These are phyloP conservation scores for Acer saccharum DNA, from an alignment of 345 rosid species.

Conservation along the genomic window DNA sequence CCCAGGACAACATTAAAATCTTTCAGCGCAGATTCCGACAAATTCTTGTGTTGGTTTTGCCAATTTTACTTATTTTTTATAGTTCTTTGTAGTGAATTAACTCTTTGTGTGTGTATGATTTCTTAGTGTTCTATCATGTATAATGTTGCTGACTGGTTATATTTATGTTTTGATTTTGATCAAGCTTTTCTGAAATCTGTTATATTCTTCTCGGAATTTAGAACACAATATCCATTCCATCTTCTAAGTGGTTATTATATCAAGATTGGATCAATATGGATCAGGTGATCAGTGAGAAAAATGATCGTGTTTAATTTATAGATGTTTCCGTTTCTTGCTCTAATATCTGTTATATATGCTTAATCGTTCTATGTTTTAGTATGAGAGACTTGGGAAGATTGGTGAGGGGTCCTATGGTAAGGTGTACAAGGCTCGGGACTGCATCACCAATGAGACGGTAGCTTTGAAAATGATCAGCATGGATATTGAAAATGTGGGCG, in stretches of 20 bases:
- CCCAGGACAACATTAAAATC: too few species aligned
- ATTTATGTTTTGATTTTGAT: too few species aligned
- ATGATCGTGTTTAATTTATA: not conserved
- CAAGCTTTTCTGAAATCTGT: not conserved
- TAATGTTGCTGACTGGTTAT: not conserved
- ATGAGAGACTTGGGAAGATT: not conserved
- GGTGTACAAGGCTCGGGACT: not conserved
- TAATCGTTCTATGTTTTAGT: not conserved
- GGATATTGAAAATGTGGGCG: too few species aligned
- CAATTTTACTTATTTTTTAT: too few species aligned
- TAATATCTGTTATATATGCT: not conserved
- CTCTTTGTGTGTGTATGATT: too few species aligned
- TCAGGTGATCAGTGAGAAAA: slow-evolving; percentile 13
- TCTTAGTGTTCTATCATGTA: not conserved
- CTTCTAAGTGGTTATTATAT: not conserved
- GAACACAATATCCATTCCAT: not conserved
- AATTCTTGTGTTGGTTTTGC: too few species aligned
- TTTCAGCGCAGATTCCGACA: too few species aligned
- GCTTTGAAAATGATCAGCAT: not conserved
- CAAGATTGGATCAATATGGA: slow-evolving; percentile 29
- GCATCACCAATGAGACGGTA: not conserved
- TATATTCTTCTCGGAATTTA: not conserved
- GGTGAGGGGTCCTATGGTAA: slow-evolving; percentile 84
- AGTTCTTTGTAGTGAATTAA: too few species aligned
- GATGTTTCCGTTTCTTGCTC: not conserved